Conservation (phyloP, 169 alveolate species). For the Plasmodium vivax region DNA sequence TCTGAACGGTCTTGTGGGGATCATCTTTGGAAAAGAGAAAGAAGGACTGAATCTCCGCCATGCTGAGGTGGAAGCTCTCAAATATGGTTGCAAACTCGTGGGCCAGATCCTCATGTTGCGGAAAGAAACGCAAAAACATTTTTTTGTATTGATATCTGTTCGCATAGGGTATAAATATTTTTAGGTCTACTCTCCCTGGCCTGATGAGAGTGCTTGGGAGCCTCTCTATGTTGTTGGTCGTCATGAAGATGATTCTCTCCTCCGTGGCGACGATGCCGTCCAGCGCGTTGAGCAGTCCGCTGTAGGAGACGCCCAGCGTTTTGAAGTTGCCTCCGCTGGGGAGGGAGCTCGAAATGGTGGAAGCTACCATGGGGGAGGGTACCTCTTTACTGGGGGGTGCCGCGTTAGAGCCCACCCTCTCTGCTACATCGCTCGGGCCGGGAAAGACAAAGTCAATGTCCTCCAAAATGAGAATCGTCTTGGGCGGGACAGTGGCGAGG, state of each 20-base stretch:
- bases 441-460: slow-evolving; percentile 62
- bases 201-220: slow-evolving; percentile 84
- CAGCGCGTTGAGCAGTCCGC: slow-evolving; percentile 89
- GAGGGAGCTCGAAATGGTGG: neutral
- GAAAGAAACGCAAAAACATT: slow-evolving; percentile 83
- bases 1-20: slow-evolving; percentile 76
- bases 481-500: slow-evolving; percentile 82
- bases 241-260: slow-evolving; percentile 86
- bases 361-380: neutral
- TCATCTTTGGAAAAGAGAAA: slow-evolving; percentile 81
- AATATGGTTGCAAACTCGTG: slow-evolving; percentile 76
- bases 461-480: slow-evolving; percentile 70
- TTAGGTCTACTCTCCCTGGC: slow-evolving; percentile 89
- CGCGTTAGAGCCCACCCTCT: neutral
- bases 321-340: neutral
- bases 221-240: slow-evolving; percentile 85
- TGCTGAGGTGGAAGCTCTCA: slow-evolving; percentile 76
- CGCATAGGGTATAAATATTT: slow-evolving; percentile 85
- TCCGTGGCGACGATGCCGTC: slow-evolving; percentile 90
- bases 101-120: slow-evolving; percentile 79
- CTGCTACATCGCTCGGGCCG: neutral
- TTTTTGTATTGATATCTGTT: slow-evolving; percentile 79
- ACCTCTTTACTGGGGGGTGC: no score
- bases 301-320: slow-evolving; percentile 84
- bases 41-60: slow-evolving; percentile 89